Evolutionary conservation across 2,329 filamentous ascomycete genomes (phyloP).

Genomic region (Aspergillus cejpii): DNA sequence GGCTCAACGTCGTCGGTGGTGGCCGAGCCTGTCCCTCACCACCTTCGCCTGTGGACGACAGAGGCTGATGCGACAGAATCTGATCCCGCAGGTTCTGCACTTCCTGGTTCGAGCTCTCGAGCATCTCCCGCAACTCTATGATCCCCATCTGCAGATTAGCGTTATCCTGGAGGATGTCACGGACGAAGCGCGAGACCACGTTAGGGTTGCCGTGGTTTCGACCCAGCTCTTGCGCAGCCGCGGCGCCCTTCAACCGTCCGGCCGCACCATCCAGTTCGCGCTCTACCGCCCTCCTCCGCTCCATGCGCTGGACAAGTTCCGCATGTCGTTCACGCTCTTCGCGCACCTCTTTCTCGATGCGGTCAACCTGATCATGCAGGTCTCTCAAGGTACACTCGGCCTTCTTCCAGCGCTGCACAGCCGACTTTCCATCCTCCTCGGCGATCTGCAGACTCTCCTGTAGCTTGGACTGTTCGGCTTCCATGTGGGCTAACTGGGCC

Average conservation of each 20-base stretch:
- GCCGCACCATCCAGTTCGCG: conserved; percentile 73
- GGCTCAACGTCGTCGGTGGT: conserved; percentile 54
- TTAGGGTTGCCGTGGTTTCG: conserved; percentile 54
- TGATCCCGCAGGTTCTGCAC: conserved; percentile 82
- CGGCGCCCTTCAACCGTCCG: conserved; percentile 71
- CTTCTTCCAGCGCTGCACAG: conserved; percentile 74
- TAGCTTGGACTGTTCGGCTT: conserved; percentile 70
- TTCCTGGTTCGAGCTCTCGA: conserved; percentile 87
- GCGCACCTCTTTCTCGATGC: conserved; percentile 74
- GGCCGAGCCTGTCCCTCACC: conserved; percentile 21
- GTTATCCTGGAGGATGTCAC: conserved; percentile 91
- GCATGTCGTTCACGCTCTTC: conserved; percentile 75
- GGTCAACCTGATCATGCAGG: conserved; percentile 80
- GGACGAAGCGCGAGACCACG: conserved; percentile 92
- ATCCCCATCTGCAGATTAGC: conserved; percentile 88
- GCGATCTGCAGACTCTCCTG: conserved; percentile 61
- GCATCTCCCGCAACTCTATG: conserved; percentile 81
- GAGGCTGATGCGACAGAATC: conserved; percentile 68
- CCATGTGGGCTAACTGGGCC: conserved; percentile 67
- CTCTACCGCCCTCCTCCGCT: conserved; percentile 74
- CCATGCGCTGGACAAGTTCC: conserved; percentile 75
- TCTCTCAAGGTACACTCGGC: conserved; percentile 72
- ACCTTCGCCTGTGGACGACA: conserved; percentile 36
- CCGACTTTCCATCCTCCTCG: conserved; percentile 68
- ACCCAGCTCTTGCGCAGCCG: conserved; percentile 60